Evolutionary conservation across 129 eudicot species (phyloP).

Genomic region (Flaveria bidentis): DNA sequence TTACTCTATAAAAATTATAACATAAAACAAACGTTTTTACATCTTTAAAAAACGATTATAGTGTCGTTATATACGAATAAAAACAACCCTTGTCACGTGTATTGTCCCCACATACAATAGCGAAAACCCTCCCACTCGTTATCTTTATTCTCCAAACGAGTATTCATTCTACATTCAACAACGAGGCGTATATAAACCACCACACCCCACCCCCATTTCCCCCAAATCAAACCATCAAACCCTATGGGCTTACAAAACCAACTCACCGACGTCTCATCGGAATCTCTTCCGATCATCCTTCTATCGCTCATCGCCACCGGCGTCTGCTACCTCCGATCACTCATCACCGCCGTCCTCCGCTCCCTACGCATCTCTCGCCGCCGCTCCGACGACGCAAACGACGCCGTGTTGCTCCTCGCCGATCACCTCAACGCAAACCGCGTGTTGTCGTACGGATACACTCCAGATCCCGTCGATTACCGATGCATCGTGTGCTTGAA

Average conservation of each 20-base stretch:
- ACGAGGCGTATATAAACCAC: not conserved
- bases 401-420: slow-evolving; percentile 37
- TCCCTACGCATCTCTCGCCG: slow-evolving; percentile 26
- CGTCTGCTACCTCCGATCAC: slow-evolving; percentile 61
- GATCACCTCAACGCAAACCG: slow-evolving; percentile 71
- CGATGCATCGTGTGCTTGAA: slow-evolving; percentile 78
- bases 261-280: slow-evolving; percentile 65
- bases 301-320: slow-evolving; percentile 50
- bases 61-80: no score
- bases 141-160: no score
- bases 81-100: not conserved
- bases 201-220: slow-evolving; percentile 8
- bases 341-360: slow-evolving; percentile 42
- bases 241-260: slow-evolving; percentile 77
- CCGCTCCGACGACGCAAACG: slow-evolving; percentile 35
- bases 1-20: no score
- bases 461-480: not conserved
- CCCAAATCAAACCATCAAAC: not conserved
- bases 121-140: slow-evolving; percentile 32
- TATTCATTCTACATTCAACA: not conserved
- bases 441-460: slow-evolving; percentile 36
- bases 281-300: slow-evolving; percentile 50
- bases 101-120: slow-evolving; percentile 21
- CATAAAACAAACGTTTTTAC: no score
- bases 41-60: no score